Base-by-base conservation (phyloP, 768 basidiomycete genomes). In the Leccinum ochraceum region DNA sequence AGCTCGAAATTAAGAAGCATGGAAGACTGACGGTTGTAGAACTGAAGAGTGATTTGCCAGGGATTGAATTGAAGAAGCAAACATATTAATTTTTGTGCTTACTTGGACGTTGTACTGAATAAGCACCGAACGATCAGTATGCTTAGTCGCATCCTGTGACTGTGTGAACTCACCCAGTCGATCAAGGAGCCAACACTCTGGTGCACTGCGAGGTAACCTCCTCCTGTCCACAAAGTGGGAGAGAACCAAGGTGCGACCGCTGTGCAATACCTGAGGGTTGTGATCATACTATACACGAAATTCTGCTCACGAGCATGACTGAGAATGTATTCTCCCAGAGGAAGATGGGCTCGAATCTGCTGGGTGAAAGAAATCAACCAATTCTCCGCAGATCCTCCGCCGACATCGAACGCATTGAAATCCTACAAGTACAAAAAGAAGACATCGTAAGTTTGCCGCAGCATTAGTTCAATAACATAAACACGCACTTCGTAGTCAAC, bases 391-490 rank as follows among this genome's bases (percentile, higher is more conserved):
- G 65, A 73, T 10, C 82, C 84, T 3, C 26, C 26, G 2, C 2
- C 2, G 49, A 76, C 72, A 10, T 82, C 79, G 24, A 67, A 67
- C 17, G 87, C 86, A 63, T 76, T 74, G 66, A 89, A 87, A 65
- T 89, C 88, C 84, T 87, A 58, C 3, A 8, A 30, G 3, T 1
- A 17, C 17, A 11, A 14, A 26, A 36, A 42, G 0, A 16, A 17
- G 36, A 8, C 4, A 1, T 7, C 28, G 7, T 54, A 4, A 52
- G 16, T 22, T 39, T 16, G 7, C 37, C 14, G 37, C 3, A 36
- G 37, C 16, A 39, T 16, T 17, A 13, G 34, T 36, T 14, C 34
- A 36, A 36, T 39, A 37, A 16, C 16, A 7, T 39, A 16, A 39
- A 39, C 37, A 3, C 37, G 5, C 26, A 74, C 77, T 64, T 80